A percentile compares a stretch with the other conserved stretches of the same genome.
phyloP scores from a whole-genome alignment of 345 rosid species.

The Chamaenerion angustifolium region DNA sequence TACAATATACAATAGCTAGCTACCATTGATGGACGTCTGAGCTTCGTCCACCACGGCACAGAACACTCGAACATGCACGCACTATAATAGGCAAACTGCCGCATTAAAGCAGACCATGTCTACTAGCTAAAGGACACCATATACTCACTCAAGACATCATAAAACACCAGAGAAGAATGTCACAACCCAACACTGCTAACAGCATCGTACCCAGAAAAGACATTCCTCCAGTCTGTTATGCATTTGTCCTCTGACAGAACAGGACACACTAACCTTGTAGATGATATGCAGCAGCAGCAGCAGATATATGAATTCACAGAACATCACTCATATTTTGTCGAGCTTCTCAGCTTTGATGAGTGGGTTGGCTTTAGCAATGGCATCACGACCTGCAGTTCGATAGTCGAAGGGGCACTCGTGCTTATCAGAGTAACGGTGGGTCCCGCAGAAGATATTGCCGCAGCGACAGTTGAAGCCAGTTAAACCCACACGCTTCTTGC shows the following conservation, averaged over 20 bases:
- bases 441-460: conserved; percentile 59
- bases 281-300: conserved; percentile 16
- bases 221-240: conserved; percentile 17
- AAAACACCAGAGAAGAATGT: conserved; percentile 20
- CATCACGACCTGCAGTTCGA: conserved; percentile 63
- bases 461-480: conserved; percentile 80
- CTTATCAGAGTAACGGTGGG: conserved; percentile 80
- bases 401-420: conserved; percentile 73
- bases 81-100: conserved; percentile 13
- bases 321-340: conserved; percentile 45
- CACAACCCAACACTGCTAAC: conserved; percentile 16
- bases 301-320: conserved; percentile 12
- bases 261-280: conserved; percentile 19
- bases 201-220: conserved; percentile 16
- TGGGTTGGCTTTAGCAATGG: conserved; percentile 82
- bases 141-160: conserved; percentile 19
- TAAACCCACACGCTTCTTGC: conserved; percentile 72
- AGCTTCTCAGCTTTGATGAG: conserved; percentile 88
- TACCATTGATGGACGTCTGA: neutral
- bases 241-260: conserved; percentile 9
- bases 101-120: conserved; percentile 17
- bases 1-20: conserved; percentile 3
- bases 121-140: conserved; percentile 23
- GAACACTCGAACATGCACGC: conserved; percentile 14
- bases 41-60: conserved; percentile 15